Base-by-base conservation (phyloP, 805 yeast species). In the Vanderwaltozyma yarrowii region DNA sequence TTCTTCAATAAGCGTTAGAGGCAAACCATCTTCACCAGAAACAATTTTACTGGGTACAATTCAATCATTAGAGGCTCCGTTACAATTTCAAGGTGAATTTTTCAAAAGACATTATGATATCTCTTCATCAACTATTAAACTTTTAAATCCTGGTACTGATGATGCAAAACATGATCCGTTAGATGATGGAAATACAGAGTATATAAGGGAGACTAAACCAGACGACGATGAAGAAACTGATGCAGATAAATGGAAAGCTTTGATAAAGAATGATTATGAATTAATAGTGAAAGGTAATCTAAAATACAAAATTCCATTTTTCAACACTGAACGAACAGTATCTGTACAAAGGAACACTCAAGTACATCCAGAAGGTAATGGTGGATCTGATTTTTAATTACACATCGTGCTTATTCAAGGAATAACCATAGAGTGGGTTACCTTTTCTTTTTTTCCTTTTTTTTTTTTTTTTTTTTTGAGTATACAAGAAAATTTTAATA, bases 261-360 rank as follows among this genome's bases (percentile, higher is more conserved):
- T 89, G 11, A 76, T 80, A 10, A 73, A 75, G 43, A 74, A 83
- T 52, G 95, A 95, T 11, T 89, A 88, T 57, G 95, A 86, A 43
- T 64, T 89, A 46, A 81, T 86, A 16, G 69, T 89, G 3, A 67
- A 94, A 35, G 97, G 97, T 1, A 76, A 79, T 17, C 69, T 89
- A 54, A 76, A 74, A 51, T 89, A 89, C 59, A 74, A 72, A 35
- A 65, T 87, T 37, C 92, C 95, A 1, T 66, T 88, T 45, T 65
- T 70, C 24, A 60, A 61, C 26, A 65, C 69, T 8, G 67, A 66
- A 34, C 71, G 73, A 50, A 71, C 81, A 0, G 70, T 80, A 3
- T 74, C 78, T 2, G 76, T 83, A 9, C 78, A 77, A 42, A 75
- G 75, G 48, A 65, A 71, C 7, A 68, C 73, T 3, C 61, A 63